Evolutionary conservation across 768 basidiomycete species (phyloP).

Genomic region (Cantharellus anzutake): DNA sequence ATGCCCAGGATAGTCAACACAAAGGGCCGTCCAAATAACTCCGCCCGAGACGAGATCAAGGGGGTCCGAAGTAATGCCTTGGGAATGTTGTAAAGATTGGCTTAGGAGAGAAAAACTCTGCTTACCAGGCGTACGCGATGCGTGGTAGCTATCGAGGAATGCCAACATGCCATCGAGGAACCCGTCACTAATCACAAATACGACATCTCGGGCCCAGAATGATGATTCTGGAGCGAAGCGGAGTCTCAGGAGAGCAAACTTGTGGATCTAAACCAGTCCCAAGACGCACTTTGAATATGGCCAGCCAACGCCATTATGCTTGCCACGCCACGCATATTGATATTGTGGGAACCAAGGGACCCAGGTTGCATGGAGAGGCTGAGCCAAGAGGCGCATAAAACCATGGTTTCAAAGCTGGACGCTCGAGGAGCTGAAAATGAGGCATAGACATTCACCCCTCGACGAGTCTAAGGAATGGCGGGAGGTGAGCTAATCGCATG

Average conservation of each 20-base stretch:
- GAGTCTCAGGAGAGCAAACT: not conserved
- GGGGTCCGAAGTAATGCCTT: constrained; percentile 48
- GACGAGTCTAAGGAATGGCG: constrained; percentile 23
- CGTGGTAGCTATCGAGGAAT: constrained; percentile 76
- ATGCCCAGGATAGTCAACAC: constrained; percentile 91
- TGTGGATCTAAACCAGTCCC: not conserved
- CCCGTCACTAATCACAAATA: constrained; percentile 78
- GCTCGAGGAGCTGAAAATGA: constrained; percentile 66
- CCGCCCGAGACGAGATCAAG: constrained; percentile 48
- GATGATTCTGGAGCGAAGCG: constrained; percentile 39
- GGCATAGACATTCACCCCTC: constrained; percentile 70
- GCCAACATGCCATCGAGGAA: constrained; percentile 86
- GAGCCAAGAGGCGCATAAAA: constrained; percentile 81
- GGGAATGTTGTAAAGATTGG: not conserved
- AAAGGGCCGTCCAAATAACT: constrained; percentile 88
- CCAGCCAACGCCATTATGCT: constrained; percentile 69
- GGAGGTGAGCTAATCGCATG: constrained; percentile 2
- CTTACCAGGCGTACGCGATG: constrained; percentile 42
- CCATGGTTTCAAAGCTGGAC: constrained; percentile 85
- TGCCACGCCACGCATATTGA: constrained; percentile 71
- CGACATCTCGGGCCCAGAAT: constrained; percentile 86
- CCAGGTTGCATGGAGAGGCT: constrained; percentile 34
- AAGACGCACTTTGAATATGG: constrained; percentile 55
- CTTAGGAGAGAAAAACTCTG: not conserved
- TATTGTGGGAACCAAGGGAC: constrained; percentile 17